Evolutionary conservation across 1,284 basidiomycete genomes (phyloP).

Genomic region (Sutorius eximius): DNA sequence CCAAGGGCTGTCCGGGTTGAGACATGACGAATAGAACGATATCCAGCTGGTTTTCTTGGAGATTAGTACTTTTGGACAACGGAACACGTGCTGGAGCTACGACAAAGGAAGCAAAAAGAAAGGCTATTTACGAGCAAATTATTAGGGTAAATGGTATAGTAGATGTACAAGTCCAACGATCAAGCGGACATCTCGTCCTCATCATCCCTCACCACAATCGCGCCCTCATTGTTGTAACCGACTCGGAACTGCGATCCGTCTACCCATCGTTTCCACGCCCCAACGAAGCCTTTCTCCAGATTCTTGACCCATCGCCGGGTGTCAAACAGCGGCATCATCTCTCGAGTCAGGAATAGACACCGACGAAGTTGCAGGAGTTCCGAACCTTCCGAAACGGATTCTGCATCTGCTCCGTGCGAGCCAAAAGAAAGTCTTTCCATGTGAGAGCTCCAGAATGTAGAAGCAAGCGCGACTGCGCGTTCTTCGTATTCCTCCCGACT

Average conservation of each 20-base stretch:
- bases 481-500: constrained; percentile 53
- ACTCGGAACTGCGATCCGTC: constrained; percentile 43
- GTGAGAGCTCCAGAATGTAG: constrained; percentile 32
- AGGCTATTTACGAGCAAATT: neutral
- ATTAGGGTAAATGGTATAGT: neutral
- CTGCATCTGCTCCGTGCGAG: neutral
- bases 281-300: constrained; percentile 50
- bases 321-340: constrained; percentile 54
- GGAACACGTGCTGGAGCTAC: neutral
- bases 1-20: constrained; percentile 12
- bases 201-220: constrained; percentile 45
- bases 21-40: constrained; percentile 17
- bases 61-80: too few species aligned
- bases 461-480: constrained; percentile 51
- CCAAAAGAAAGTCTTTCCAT: constrained; percentile 1
- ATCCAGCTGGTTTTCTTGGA: neutral
- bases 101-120: neutral
- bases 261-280: constrained; percentile 60
- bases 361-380: constrained; percentile 46
- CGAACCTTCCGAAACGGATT: constrained; percentile 23
- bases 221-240: constrained; percentile 36
- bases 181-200: constrained; percentile 13
- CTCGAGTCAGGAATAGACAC: constrained; percentile 49
- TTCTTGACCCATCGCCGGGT: constrained; percentile 55
- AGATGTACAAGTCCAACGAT: neutral